Base-by-base conservation (phyloP, 331 rosid species). In the Quercus phellos region DNA sequence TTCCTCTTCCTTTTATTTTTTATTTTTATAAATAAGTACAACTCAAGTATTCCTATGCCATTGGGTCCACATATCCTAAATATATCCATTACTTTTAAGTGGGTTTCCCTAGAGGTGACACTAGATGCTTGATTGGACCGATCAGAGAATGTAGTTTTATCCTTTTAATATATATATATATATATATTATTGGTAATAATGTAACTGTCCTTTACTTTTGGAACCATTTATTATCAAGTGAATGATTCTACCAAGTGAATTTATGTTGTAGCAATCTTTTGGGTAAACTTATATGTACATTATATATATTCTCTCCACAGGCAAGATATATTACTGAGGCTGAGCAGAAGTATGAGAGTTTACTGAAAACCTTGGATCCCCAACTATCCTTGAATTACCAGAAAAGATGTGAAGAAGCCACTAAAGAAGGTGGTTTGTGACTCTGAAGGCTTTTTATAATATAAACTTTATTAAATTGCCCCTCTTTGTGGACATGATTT, bases 351-450 rank as follows among this genome's bases (percentile, higher is more conserved):
- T 94, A 89, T 77, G 82, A 81, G 69, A 54, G 69, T 61, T 71
- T 92, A 35, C 84, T 94, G 70, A 82, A 89, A 67, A 61, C 79
- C 70, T 85, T 94, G 79, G 92, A 90, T 82, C 91, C 97, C 13
- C 90, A 85, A n/a, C 84, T 94, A 55, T 86, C 97, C 64, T 55
- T 61, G 78, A 74, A 83, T 61, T 92, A 89, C 88, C 91, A 85
- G 81, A 84, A 83, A 86, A 90, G 98, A 86, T 94, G 97, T 59
- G 92, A 80, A 55, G 98, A 94, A 84, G 97, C 98, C 80, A 92
- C 97, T 46, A 66, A 73, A 86, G 97, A 92, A 88, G 98, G 98
- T 94, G 85, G 79, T 30, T 76, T 81, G 51, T 63, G 34, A 24
- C 53, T 17, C 14, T 74, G 66, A 53, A 72, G 21, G 64, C 81